These are phyloP conservation scores for Talaromyces trachyspermus DNA, from an alignment of 495 filamentous ascomycete species.

Conservation along the genomic window DNA sequence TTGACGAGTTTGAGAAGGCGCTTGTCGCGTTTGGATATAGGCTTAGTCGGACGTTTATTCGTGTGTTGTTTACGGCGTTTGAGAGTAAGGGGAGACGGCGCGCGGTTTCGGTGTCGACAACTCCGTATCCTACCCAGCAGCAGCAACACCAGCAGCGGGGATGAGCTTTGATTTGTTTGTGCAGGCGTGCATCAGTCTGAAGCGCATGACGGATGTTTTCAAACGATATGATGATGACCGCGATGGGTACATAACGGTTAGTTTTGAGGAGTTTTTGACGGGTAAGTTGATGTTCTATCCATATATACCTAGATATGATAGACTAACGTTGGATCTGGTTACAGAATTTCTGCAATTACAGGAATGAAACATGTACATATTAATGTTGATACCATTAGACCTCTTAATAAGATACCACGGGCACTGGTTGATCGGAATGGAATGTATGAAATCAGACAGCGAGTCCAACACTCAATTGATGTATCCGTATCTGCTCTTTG, in stretches of 20 bases:
- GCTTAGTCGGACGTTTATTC: constrained; percentile 73
- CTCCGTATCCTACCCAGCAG: constrained; percentile 8
- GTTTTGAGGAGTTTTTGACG: constrained; percentile 74
- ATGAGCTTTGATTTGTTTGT: constrained; percentile 98
- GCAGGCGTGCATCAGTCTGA: constrained; percentile 90
- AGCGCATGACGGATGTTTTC: constrained; percentile 98
- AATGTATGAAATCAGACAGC: neutral
- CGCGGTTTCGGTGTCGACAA: constrained; percentile 16
- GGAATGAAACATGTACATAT: constrained; percentile 21
- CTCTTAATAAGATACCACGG: constrained; percentile 5
- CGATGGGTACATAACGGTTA: constrained; percentile 81
- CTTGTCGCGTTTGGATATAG: constrained; percentile 93
- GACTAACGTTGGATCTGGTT: constrained; percentile 2
- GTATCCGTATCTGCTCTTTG: constrained; percentile 18
- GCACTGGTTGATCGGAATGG: neutral
- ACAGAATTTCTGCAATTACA: constrained; percentile 36
- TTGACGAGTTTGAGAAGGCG: constrained; percentile 83
- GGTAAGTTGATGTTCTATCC: constrained; percentile 29
- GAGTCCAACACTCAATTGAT: constrained; percentile 12
- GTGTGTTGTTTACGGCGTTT: constrained; percentile 68
- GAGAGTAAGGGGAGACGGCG: constrained; percentile 39
- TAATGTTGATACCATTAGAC: neutral
- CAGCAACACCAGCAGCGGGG: constrained; percentile 48
- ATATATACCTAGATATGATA: neutral
- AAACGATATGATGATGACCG: constrained; percentile 98